Evolutionary conservation across 1,139 yeast species (phyloP), one percentile per base, ranked within the genome.

Genomic region (Kurtzmaniella quercitrusa): DNA sequence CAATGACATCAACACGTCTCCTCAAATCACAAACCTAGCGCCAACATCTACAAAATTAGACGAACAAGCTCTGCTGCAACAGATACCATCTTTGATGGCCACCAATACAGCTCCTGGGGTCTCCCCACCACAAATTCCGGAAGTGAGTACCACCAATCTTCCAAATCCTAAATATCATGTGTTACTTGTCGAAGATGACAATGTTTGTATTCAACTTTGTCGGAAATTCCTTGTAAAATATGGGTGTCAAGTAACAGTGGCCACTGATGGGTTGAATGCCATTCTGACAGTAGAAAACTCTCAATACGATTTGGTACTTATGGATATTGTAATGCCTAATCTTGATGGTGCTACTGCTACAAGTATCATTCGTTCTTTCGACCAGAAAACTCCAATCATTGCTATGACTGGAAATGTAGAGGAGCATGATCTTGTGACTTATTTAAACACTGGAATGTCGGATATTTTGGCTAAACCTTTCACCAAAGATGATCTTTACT

Each of bases 301-400:
- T 33, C 79, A 82, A 54, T 90, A 85, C 58, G 96, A 90, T 60
- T 68, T 90, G 47, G 95, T 91, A 1, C 67, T 91, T 43, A 89
- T 91, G 95, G 96, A 90, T 64, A 88, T 87, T 43, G 95, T 91
- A 19, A 86, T 91, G 93, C 97, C 97, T 2, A 87, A 87, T 59
- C 68, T 91, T 44, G 97, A 91, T 61, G 98, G 98, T 40, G 95
- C 96, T 7, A 84, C 95, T 1, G 96, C 96, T 1, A 85, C 96
- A 2, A 82, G 89, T 41, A 82, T 89, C 38, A 89, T 91, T 46
- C 73, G 97, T 51, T 81, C 85, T 16, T 87, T 87, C 59, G 95
- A 89, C 59, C 81, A 82, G 19, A 77, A 76, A 46, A 88, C 96
- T 0, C 97, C 97, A 5, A 87, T 91, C 50, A 85, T 90, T 50